These are phyloP conservation scores for Scolecobasidium constrictum DNA, from an alignment of 2,329 filamentous ascomycete genomes.

Conservation along the genomic window DNA sequence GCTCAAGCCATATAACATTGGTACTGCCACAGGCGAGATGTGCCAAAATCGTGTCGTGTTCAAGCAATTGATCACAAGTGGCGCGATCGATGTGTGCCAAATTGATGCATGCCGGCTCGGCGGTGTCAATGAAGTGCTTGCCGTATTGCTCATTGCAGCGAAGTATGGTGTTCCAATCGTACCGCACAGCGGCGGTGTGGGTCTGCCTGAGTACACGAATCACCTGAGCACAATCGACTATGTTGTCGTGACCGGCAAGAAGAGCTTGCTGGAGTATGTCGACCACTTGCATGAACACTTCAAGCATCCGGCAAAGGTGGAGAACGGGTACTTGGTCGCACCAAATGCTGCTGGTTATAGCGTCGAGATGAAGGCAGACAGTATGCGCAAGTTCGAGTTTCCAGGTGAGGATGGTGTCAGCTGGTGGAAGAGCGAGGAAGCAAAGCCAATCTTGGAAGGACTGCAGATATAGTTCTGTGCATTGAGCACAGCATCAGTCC, in stretches of 20 bases:
- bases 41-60: constrained; percentile 91
- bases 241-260: constrained; percentile 71
- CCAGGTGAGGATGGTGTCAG: constrained; percentile 68
- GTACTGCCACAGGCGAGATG: constrained; percentile 89
- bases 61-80: constrained; percentile 75
- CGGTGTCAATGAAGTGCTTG: constrained; percentile 83
- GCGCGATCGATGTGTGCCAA: constrained; percentile 79
- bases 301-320: constrained; percentile 66
- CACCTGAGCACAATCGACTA: constrained; percentile 90
- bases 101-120: constrained; percentile 84
- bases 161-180: constrained; percentile 75
- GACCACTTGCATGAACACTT: constrained; percentile 94
- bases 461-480: constrained; percentile 25
- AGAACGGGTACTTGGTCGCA: constrained; percentile 80
- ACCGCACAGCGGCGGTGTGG: constrained; percentile 81
- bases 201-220: constrained; percentile 87
- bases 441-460: constrained; percentile 60
- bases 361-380: constrained; percentile 85
- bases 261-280: constrained; percentile 78
- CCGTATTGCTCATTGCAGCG: constrained; percentile 77
- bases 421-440: constrained; percentile 78
- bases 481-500: too few species aligned
- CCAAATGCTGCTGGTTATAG: constrained; percentile 76
- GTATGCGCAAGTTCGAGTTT: constrained; percentile 70
- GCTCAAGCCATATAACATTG: constrained; percentile 62